These are phyloP conservation scores for Simmondsia chinensis DNA, from an alignment of 148 eudicot species.

Conservation along the genomic window DNA sequence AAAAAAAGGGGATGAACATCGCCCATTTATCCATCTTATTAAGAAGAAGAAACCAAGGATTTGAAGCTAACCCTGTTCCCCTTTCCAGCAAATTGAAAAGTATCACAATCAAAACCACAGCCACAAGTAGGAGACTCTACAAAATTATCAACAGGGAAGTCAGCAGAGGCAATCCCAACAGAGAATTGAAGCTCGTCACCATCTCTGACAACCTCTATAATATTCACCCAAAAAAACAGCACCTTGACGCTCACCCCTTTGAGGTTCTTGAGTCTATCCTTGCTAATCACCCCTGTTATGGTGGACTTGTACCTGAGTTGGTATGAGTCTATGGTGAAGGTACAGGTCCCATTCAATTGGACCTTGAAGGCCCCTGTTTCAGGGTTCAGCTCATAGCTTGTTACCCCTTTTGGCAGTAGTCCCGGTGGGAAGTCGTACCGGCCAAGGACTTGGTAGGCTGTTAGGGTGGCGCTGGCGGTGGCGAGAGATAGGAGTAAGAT, in stretches of 20 bases:
- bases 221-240: slow-evolving; percentile 27
- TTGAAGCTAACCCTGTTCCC: too few species aligned
- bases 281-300: slow-evolving; percentile 21
- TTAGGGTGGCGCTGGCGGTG: too few species aligned
- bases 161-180: too few species aligned
- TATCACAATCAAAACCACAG: too few species aligned
- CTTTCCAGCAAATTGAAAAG: too few species aligned
- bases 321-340: slow-evolving; percentile 14
- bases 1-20: too few species aligned
- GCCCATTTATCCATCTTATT: too few species aligned
- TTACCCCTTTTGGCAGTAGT: slow-evolving; percentile 20
- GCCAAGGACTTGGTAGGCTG: slow-evolving; percentile 14
- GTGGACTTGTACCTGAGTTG: slow-evolving; percentile 21
- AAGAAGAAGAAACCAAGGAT: too few species aligned
- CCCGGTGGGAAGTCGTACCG: slow-evolving; percentile 25
- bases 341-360: slow-evolving; percentile 12
- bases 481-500: too few species aligned
- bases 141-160: too few species aligned
- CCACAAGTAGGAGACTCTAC: too few species aligned
- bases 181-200: too few species aligned
- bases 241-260: slow-evolving; percentile 31
- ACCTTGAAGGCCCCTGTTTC: slow-evolving; percentile 20
- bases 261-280: slow-evolving; percentile 12
- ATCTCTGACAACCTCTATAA: slow-evolving; percentile 15
- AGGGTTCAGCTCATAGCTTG: slow-evolving; percentile 18